Evolutionary conservation across 1,284 basidiomycete species (phyloP).

Genomic region (Ceratobasidium sp.): DNA sequence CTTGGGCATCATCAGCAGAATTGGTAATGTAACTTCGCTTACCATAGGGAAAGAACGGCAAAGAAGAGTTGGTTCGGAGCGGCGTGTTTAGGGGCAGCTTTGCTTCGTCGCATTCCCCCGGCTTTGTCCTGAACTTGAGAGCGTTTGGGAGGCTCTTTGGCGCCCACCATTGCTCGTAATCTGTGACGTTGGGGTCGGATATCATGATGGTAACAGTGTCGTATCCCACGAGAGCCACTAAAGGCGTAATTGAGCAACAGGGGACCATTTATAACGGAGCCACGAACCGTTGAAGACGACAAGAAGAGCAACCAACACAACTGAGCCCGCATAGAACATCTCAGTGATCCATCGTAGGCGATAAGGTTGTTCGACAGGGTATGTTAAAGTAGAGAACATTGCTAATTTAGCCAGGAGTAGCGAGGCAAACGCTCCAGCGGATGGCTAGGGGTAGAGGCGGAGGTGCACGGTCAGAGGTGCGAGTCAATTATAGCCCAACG

Average conservation of each 20-base stretch:
- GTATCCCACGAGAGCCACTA: constrained; percentile 18
- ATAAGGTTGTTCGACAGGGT: constrained; percentile 13
- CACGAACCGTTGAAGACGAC: constrained; percentile 15
- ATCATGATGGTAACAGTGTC: not conserved
- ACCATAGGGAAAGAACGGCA: constrained; percentile 11
- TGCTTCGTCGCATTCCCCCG: constrained; percentile 2
- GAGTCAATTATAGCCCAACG: no score
- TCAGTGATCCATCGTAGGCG: constrained; percentile 20
- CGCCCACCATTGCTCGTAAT: constrained; percentile 8
- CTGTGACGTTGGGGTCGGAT: not conserved
- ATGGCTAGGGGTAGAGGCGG: not conserved
- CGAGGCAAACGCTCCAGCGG: no score
- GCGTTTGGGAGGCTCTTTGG: not conserved
- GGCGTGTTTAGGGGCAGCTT: not conserved
- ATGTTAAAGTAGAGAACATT: not conserved
- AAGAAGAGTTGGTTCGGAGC: constrained; percentile 9
- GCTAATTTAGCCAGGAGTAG: not conserved
- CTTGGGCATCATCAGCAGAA: no score
- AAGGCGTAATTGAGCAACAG: not conserved
- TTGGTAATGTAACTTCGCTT: not conserved
- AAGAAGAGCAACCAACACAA: not conserved
- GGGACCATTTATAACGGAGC: not conserved
- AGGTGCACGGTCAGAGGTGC: no score
- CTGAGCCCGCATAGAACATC: constrained; percentile 6
- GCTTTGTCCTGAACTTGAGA: not conserved